These are phyloP conservation scores for Staphylotrichum longicolle DNA, from an alignment of 495 filamentous ascomycete species.

Conservation along the genomic window DNA sequence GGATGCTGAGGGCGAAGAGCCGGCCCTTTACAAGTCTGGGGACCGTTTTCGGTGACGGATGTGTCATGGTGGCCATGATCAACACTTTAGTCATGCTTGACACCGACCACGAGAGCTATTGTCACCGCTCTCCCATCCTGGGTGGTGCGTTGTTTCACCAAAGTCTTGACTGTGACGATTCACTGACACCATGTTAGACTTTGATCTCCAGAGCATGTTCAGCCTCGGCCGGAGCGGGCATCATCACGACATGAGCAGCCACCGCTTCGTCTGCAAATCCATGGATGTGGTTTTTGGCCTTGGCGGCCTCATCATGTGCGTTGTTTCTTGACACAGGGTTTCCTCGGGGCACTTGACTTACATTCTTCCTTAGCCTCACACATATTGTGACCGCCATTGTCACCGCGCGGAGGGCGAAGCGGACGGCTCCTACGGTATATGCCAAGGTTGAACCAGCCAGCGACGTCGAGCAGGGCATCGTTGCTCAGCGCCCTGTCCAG, in stretches of 20 bases:
- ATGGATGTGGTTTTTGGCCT: slow-evolving; percentile 11
- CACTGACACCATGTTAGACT: no score
- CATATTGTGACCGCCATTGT: neutral
- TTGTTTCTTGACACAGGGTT: neutral
- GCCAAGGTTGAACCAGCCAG: slow-evolving; percentile 2
- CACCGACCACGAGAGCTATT: slow-evolving; percentile 12
- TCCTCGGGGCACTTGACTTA: neutral
- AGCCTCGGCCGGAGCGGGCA: neutral
- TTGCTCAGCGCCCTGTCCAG: neutral
- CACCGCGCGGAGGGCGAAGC: slow-evolving; percentile 12
- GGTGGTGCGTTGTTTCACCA: slow-evolving; percentile 2
- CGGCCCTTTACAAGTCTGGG: slow-evolving; percentile 18
- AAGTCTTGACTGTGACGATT: neutral
- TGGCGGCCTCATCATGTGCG: slow-evolving; percentile 9
- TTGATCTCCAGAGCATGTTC: neutral
- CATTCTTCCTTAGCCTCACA: neutral
- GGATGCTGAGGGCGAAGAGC: slow-evolving; percentile 13
- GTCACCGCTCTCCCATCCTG: slow-evolving; percentile 2
- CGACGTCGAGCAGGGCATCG: slow-evolving; percentile 14
- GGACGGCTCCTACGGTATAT: neutral
- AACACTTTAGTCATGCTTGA: slow-evolving; percentile 21
- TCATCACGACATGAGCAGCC: slow-evolving; percentile 1
- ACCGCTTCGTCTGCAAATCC: slow-evolving; percentile 5
- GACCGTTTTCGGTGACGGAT: slow-evolving; percentile 22
- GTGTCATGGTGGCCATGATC: slow-evolving; percentile 21